Base-by-base conservation (phyloP, 306 rosid species). In the Parietaria judaica region DNA sequence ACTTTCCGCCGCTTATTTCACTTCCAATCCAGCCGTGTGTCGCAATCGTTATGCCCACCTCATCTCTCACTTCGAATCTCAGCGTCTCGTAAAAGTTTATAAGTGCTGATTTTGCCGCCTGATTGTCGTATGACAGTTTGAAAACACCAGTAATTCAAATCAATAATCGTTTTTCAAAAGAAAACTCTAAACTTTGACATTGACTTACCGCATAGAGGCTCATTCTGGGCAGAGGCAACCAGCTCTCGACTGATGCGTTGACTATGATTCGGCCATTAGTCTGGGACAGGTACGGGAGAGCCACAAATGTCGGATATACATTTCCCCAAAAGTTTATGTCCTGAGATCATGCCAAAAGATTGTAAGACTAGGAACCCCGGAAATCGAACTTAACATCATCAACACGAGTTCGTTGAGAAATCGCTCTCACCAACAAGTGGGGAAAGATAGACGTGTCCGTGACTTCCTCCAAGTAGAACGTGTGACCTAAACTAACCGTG, bases 151-250 rank as follows among this genome's bases (percentile, higher is more conserved):
- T n/a, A 49, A 49, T 4, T 49, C 4, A 7, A 49, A 4, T 10
- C 10, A 9, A 49, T 9, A n/a, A 9, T 49, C 5, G 53, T 49
- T 4, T 49, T 41, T 49, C 53, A 10, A 49, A 10, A 49, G 2
- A 49, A 7, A 49, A 3, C 13, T 4, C 14, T 49, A 49, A n/a
- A n/a, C 9, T 9, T 49, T 49, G 14, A n/a, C 13, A 9, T 5
- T 49, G 9, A 80, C 95, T 87, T 54, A 87, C 97, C 56, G 89
- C 87, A 68, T 81, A 83, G 70, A 90, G 59, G 70, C 97, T 90
- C 97, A 90, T 90, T 67, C 90, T 80, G 17, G 96, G 94, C 77
- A 87, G 65, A 50, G 97, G 95, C 58, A 90, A 79, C 90, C 97
- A 90, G 68, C 66, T 87, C 60, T 87, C 97, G 2, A 84, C 88